Evolutionary conservation across 176 grass and related monocot genomes (phyloP).

Genomic region (Puya raimondii): DNA sequence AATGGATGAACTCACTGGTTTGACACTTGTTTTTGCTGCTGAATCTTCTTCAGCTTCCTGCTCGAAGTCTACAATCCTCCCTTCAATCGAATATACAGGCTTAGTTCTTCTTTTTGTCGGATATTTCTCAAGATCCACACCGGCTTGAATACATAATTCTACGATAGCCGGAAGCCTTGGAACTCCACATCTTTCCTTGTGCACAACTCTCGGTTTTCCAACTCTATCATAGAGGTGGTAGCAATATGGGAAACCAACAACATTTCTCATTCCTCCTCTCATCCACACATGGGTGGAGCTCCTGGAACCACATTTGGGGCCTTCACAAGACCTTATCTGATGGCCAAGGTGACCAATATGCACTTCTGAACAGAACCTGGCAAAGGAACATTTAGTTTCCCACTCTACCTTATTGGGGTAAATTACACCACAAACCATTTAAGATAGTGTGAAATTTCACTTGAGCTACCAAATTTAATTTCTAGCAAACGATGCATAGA

Average conservation of each 20-base stretch:
- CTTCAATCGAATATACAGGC: slow-evolving; percentile 59
- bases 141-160: slow-evolving; percentile 65
- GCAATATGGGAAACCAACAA: slow-evolving; percentile 55
- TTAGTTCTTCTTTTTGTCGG: slow-evolving; percentile 45
- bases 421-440: too few relatives aligned
- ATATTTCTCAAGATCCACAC: slow-evolving; percentile 40
- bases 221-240: slow-evolving; percentile 70
- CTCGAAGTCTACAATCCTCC: slow-evolving; percentile 61
- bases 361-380: slow-evolving; percentile 53
- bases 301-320: slow-evolving; percentile 38
- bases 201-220: slow-evolving; percentile 45
- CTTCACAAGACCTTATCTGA: slow-evolving; percentile 56
- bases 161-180: slow-evolving; percentile 42
- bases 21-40: not conserved
- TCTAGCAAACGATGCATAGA: too few relatives aligned
- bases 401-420: too few relatives aligned
- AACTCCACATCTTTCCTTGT: slow-evolving; percentile 50
- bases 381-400: slow-evolving; percentile 9
- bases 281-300: slow-evolving; percentile 59
- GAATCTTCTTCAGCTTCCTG: slow-evolving; percentile 16
- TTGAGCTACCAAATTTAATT: too few relatives aligned
- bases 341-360: slow-evolving; percentile 37
- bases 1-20: not conserved
- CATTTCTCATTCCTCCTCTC: slow-evolving; percentile 26
- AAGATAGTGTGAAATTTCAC: too few relatives aligned